Evolutionary conservation across 2,329 filamentous ascomycete genomes (phyloP).

Genomic region (Helotiales sp.): DNA sequence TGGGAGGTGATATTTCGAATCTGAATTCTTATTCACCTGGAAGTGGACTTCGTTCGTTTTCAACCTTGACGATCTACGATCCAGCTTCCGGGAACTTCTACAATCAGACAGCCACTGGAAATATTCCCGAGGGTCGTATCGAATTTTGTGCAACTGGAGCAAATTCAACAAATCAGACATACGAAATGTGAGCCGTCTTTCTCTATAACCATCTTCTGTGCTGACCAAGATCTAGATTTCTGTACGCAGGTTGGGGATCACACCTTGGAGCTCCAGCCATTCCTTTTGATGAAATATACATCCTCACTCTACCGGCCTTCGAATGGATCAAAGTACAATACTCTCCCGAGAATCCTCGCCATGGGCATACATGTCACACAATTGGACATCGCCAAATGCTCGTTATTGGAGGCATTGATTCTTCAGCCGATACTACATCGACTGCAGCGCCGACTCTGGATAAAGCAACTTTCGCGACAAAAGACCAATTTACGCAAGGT

Average conservation of each 20-base stretch:
- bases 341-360: slow-evolving; percentile 11
- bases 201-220: background rate
- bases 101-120: slow-evolving; percentile 15
- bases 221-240: slow-evolving; percentile 8
- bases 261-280: slow-evolving; percentile 1
- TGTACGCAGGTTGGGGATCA: slow-evolving; percentile 15
- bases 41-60: slow-evolving; percentile 4
- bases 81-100: slow-evolving; percentile 8
- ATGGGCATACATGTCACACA: slow-evolving; percentile 13
- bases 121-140: slow-evolving; percentile 13
- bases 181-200: slow-evolving; percentile 15
- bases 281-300: slow-evolving; percentile 20
- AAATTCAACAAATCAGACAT: slow-evolving; percentile 14
- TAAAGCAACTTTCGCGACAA: slow-evolving; percentile 9
- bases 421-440: slow-evolving; percentile 2
- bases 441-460: slow-evolving; percentile 3
- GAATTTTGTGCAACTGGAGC: slow-evolving; percentile 16
- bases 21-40: background rate
- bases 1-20: slow-evolving; percentile 6
- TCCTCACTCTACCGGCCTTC: slow-evolving; percentile 24
- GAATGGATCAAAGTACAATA: slow-evolving; percentile 20
- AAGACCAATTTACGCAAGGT: slow-evolving; percentile 16
- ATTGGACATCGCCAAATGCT: slow-evolving; percentile 22
- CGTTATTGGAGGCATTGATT: slow-evolving; percentile 18
- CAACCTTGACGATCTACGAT: slow-evolving; percentile 16